Evolutionary conservation across 2,329 filamentous ascomycete genomes (phyloP).

Genomic region (Ophiosphaerella korrae): DNA sequence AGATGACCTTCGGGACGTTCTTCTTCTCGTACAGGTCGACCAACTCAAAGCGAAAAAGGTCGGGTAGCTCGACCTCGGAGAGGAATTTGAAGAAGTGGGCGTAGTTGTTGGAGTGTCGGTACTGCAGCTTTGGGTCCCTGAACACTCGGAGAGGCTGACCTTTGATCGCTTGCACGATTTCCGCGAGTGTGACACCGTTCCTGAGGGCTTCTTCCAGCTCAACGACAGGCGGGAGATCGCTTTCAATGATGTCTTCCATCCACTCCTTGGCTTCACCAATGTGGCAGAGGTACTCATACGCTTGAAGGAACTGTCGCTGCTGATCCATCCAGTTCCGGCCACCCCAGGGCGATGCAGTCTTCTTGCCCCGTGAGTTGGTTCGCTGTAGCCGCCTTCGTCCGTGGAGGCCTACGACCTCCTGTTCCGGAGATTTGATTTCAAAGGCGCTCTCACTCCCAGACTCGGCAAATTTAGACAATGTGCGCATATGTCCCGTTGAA

Average conservation of each 20-base stretch:
- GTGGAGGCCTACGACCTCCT: conserved; percentile 86
- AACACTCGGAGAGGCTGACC: conserved; percentile 81
- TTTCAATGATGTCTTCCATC: conserved; percentile 91
- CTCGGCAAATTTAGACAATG: conserved; percentile 81
- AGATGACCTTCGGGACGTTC: conserved; percentile 98
- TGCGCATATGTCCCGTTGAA: conserved; percentile 85
- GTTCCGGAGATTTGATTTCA: conserved; percentile 73
- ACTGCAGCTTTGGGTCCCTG: conserved; percentile 82
- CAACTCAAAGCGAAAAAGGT: conserved; percentile 94
- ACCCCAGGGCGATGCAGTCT: conserved; percentile 67
- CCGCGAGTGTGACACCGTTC: conserved; percentile 91
- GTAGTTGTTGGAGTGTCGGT: conserved; percentile 96
- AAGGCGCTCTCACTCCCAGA: conserved; percentile 79
- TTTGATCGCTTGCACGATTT: conserved; percentile 88
- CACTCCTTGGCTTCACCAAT: conserved; percentile 99
- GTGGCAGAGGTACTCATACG: conserved; percentile 98
- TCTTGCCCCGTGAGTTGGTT: conserved; percentile 60
- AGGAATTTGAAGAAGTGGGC: conserved; percentile 94
- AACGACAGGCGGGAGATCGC: conserved; percentile 86
- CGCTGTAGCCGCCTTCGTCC: conserved; percentile 84
- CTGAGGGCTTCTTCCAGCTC: conserved; percentile 90
- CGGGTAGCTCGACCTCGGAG: conserved; percentile 87
- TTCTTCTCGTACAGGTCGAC: conserved; percentile 99
- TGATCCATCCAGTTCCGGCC: conserved; percentile 98
- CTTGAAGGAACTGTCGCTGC: conserved; percentile 92